Evolutionary conservation across 495 filamentous ascomycete genomes (phyloP).

Genomic region (Aspergillus mulundensis): DNA sequence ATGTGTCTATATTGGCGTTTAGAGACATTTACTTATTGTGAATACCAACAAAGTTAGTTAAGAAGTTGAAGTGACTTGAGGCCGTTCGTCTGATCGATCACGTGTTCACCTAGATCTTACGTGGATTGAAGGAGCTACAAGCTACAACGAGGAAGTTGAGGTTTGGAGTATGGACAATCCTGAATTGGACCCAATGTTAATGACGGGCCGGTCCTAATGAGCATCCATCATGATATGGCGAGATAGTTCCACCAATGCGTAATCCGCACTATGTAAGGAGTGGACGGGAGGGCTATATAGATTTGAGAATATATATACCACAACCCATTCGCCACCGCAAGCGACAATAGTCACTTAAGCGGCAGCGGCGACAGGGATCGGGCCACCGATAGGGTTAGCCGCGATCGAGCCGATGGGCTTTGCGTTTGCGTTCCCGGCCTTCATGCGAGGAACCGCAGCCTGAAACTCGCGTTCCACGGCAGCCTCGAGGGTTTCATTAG

Average conservation of each 20-base stretch:
- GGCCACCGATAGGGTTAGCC: slow-evolving; percentile 21
- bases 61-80: no score
- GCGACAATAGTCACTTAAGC: slow-evolving; percentile 21
- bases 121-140: neutral
- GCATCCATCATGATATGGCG: slow-evolving; percentile 1
- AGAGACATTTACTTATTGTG: neutral
- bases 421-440: slow-evolving; percentile 22
- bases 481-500: slow-evolving; percentile 34
- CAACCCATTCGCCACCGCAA: neutral
- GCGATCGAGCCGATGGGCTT: slow-evolving; percentile 19
- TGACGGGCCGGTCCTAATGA: neutral
- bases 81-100: no score
- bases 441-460: slow-evolving; percentile 24
- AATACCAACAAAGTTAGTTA: neutral
- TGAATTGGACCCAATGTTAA: slow-evolving; percentile 1
- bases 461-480: slow-evolving; percentile 39
- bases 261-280: slow-evolving; percentile 2
- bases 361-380: slow-evolving; percentile 31
- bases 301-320: slow-evolving; percentile 1
- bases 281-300: slow-evolving; percentile 9
- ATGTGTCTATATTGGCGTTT: neutral
- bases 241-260: neutral
- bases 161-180: neutral
- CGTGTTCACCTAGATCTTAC: no score
- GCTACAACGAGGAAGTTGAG: neutral